phyloP scores from a whole-genome alignment of 2,329 filamentous ascomycete species.

The Ceratocystis diversiconidia region DNA sequence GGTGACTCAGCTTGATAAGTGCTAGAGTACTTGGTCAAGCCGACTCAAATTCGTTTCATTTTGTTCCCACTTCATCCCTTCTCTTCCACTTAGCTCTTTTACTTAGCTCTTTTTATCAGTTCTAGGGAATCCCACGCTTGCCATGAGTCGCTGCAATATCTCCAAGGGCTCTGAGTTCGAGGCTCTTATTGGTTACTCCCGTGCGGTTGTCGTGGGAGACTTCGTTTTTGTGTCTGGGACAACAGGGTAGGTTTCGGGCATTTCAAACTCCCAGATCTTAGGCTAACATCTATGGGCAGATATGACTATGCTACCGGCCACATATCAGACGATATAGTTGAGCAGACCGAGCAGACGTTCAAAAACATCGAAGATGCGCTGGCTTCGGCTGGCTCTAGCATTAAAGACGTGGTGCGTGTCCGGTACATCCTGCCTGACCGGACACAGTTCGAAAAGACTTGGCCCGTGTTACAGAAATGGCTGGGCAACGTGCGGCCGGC shows the following conservation, averaged over 20 bases:
- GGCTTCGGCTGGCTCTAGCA: conserved; percentile 28
- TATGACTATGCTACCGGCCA: conserved; percentile 37
- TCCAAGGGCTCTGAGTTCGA: conserved; percentile 39
- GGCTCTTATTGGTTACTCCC: conserved; percentile 39
- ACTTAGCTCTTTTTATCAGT: background rate
- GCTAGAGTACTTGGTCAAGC: background rate
- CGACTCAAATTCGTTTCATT: background rate
- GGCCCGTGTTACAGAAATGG: conserved; percentile 37
- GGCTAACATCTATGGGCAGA: conserved; percentile 23
- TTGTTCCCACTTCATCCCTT: background rate
- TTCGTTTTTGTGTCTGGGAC: conserved; percentile 42
- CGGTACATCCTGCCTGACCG: conserved; percentile 37
- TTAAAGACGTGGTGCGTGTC: conserved; percentile 37
- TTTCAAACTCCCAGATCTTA: background rate
- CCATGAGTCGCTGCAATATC: conserved; percentile 22
- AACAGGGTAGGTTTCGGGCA: conserved; percentile 30
- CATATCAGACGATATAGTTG: conserved; percentile 32
- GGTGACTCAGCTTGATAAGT: no score
- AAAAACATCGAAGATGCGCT: conserved; percentile 34
- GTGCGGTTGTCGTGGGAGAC: conserved; percentile 37
- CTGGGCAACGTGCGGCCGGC: conserved; percentile 37
- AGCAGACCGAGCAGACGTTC: conserved; percentile 37
- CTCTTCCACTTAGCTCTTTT: background rate
- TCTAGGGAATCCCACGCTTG: background rate
- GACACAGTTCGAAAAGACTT: conserved; percentile 34